Percentiles rank a stretch among this genome's conserved stretches.
These are phyloP conservation scores for Daldinia grandis DNA, from an alignment of 495 filamentous ascomycete species.

Conservation along the genomic window DNA sequence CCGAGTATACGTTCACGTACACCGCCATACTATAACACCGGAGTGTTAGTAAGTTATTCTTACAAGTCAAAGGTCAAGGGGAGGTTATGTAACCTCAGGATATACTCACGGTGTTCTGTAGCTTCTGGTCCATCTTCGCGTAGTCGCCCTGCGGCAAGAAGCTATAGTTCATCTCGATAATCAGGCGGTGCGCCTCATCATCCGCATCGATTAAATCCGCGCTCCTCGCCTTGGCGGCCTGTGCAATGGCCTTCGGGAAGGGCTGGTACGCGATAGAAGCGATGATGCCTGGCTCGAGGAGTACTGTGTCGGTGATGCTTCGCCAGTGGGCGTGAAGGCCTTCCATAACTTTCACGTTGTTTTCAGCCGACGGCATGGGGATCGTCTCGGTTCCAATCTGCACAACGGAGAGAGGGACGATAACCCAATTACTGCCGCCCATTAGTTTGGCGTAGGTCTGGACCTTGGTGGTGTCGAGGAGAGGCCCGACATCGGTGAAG, in stretches of 20 bases:
- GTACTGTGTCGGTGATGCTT: slow-evolving; percentile 47
- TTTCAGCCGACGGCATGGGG: slow-evolving; percentile 52
- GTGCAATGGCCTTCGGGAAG: slow-evolving; percentile 57
- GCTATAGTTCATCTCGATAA: slow-evolving; percentile 63
- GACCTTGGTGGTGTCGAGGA: slow-evolving; percentile 34
- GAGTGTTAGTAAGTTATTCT: slow-evolving; percentile 3
- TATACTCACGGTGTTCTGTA: slow-evolving; percentile 46
- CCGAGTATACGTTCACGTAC: slow-evolving; percentile 41
- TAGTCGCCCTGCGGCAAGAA: slow-evolving; percentile 51
- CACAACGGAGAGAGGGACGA: slow-evolving; percentile 43
- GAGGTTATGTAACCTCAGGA: neutral
- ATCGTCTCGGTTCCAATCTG: slow-evolving; percentile 63
- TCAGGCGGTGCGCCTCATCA: slow-evolving; percentile 59
- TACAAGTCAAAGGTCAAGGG: neutral
- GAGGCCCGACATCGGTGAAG: slow-evolving; percentile 53
- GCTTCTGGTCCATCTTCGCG: slow-evolving; percentile 55
- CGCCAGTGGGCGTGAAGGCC: slow-evolving; percentile 60
- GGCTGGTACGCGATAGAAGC: slow-evolving; percentile 65
- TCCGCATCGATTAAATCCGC: slow-evolving; percentile 62
- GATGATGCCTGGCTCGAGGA: slow-evolving; percentile 54
- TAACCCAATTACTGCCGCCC: slow-evolving; percentile 45
- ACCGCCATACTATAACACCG: slow-evolving; percentile 33
- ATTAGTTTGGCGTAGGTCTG: slow-evolving; percentile 43
- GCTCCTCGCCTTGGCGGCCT: slow-evolving; percentile 56
- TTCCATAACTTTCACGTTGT: slow-evolving; percentile 54